phyloP scores from a whole-genome alignment of 2,329 filamentous ascomycete genomes.

The Venturia effusa region DNA sequence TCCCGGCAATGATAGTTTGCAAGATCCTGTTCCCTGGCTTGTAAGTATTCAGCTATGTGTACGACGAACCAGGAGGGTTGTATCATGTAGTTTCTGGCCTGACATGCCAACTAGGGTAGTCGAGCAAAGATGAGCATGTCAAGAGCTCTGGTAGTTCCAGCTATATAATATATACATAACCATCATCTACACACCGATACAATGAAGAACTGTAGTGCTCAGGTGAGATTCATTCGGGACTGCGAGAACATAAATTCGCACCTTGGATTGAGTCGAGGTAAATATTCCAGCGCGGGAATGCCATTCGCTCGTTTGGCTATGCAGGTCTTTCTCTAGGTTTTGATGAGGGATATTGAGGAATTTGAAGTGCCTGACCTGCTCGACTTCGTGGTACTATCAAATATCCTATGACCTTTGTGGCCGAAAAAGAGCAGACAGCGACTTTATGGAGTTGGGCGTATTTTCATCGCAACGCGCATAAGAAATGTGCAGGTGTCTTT shows the following conservation, averaged over 20 bases:
- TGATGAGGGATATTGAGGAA: conserved; percentile 2
- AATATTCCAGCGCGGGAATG: conserved; percentile 8
- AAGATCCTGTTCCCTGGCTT: background rate
- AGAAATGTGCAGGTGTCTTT: background rate
- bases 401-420: conserved; percentile 8
- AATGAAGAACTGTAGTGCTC: background rate
- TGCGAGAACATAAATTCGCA: conserved; percentile 4
- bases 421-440: background rate
- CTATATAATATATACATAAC: too few species aligned
- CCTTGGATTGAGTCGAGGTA: conserved; percentile 9
- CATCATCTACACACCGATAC: conserved; percentile 9
- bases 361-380: conserved; percentile 8
- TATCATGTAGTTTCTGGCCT: background rate
- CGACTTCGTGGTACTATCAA: conserved; percentile 9
- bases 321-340: background rate
- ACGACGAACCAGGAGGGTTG: background rate
- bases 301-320: conserved; percentile 6
- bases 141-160: too few species aligned
- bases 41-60: background rate
- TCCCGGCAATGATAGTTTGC: background rate
- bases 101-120: background rate
- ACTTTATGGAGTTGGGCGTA: background rate
- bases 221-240: background rate
- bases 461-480: background rate
- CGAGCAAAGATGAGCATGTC: background rate